These are phyloP conservation scores for Populus hybrid DNA, from an alignment of 441 rosid genomes.

Conservation along the genomic window DNA sequence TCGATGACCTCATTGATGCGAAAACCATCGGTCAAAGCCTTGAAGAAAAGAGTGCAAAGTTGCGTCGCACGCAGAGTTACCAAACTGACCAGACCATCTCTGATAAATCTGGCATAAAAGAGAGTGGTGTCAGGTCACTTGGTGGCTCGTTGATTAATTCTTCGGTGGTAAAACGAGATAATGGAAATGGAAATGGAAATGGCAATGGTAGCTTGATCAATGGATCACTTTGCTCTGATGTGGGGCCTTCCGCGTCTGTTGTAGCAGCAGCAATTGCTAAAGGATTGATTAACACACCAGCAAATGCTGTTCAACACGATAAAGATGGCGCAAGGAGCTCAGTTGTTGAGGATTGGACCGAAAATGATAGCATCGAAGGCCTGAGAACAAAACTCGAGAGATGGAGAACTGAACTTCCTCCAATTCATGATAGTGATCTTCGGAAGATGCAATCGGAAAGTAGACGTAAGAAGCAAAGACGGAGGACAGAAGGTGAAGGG, in stretches of 20 bases:
- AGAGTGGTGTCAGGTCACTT: slow-evolving; percentile 12
- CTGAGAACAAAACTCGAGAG: slow-evolving; percentile 62
- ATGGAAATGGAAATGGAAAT: slow-evolving; percentile 1
- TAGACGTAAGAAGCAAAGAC: slow-evolving; percentile 25
- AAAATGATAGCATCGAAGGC: slow-evolving; percentile 50
- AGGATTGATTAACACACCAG: slow-evolving; percentile 55
- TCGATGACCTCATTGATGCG: slow-evolving; percentile 23
- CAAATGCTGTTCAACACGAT: slow-evolving; percentile 15
- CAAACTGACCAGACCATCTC: slow-evolving; percentile 44
- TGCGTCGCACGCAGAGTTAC: slow-evolving; percentile 66
- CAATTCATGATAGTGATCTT: slow-evolving; percentile 22
- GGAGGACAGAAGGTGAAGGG: slow-evolving; percentile 35
- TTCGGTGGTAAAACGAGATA: background rate
- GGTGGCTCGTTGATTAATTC: slow-evolving; percentile 26
- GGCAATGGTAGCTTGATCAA: slow-evolving; percentile 48
- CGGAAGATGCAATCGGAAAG: slow-evolving; percentile 12
- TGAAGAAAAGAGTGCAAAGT: slow-evolving; percentile 18
- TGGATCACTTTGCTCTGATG: slow-evolving; percentile 63
- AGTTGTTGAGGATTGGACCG: slow-evolving; percentile 44
- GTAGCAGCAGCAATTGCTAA: slow-evolving; percentile 93
- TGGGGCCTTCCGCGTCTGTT: slow-evolving; percentile 91
- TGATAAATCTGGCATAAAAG: slow-evolving; percentile 15
- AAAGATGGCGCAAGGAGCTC: slow-evolving; percentile 41
- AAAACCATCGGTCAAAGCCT: slow-evolving; percentile 1
- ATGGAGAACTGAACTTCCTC: slow-evolving; percentile 63